A percentile compares a stretch with the other conserved stretches of the same genome.
Evolutionary conservation across 805 yeast species (phyloP).

Genomic region (Lachancea nothofagi): DNA sequence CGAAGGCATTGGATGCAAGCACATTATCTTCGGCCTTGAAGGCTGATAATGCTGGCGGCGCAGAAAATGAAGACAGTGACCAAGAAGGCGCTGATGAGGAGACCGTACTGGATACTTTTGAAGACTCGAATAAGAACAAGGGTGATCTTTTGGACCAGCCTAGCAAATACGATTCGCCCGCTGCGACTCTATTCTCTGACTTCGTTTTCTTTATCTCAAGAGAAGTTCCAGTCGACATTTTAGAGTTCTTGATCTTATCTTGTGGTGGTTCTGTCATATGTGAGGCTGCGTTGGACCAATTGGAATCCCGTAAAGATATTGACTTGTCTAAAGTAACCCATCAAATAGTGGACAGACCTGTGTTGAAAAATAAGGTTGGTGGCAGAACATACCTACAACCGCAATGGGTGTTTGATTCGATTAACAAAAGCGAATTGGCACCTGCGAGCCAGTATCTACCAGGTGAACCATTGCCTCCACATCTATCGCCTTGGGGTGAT

Average conservation of each 20-base stretch:
- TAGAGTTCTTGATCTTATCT: constrained; percentile 81
- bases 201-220: constrained; percentile 87
- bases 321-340: constrained; percentile 76
- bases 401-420: constrained; percentile 93
- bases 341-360: constrained; percentile 92
- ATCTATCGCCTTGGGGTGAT: constrained; percentile 98
- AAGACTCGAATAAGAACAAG: constrained; percentile 52
- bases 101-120: constrained; percentile 64
- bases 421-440: constrained; percentile 69
- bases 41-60: constrained; percentile 37
- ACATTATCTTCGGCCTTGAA: constrained; percentile 52
- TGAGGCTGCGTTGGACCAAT: constrained; percentile 82
- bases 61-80: constrained; percentile 35
- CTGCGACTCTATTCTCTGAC: constrained; percentile 61
- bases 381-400: constrained; percentile 96
- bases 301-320: constrained; percentile 40
- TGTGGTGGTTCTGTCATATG: constrained; percentile 83
- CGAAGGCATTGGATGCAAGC: constrained; percentile 32
- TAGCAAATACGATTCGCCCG: constrained; percentile 47
- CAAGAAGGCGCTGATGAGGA: constrained; percentile 35
- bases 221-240: constrained; percentile 88
- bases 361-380: constrained; percentile 64
- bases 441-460: constrained; percentile 83
- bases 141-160: constrained; percentile 76
- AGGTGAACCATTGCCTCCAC: constrained; percentile 94